Evolutionary conservation across 257 asterid genomes (phyloP), one percentile per base, ranked within the genome.

Genomic region (Striga asiatica): DNA sequence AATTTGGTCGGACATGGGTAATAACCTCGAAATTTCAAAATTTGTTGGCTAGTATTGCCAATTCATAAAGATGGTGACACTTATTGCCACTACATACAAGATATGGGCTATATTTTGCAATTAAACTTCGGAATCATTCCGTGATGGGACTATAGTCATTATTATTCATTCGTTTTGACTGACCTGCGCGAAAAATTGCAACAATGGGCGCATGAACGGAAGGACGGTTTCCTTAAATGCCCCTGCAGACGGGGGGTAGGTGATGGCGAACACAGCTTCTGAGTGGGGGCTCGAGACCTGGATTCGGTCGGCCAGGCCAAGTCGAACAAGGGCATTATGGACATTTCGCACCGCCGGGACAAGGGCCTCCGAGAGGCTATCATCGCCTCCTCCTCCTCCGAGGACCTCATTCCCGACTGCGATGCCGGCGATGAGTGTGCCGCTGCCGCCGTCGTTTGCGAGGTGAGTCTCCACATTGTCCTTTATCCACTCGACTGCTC

Each of bases 231-330:
- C 92, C 83, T 78, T 84, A 5, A 88, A 84, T 11, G 75, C 92
- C 45, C 89, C 88, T 14, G 86, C 81, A 0, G 94, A 84, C 1
- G 97, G 95, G 18, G 92, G 95, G 76, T 50, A 88, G 0, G 97
- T 76, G 3, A 11, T 41, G 38, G 74, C 83, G 49, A 88, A 84
- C 0, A 84, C 95, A 0, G 68, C 95, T 57, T 79, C 88, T 0
- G 95, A 88, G 42, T 88, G 97, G 0, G 97, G 95, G 64, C 91
- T 88, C 0, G 97, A 82, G 46, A 88, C 92, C 77, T 88, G 82
- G 8, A 88, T 73, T 35, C 61, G 50, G 12, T 62, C 28, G 0
- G 81, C 23, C 0, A 88, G 66, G 2, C 49, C 51, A 19, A 84
- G 59, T 28, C 64, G 69, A 0, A 60, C 56, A 8, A 82, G 94